Evolutionary conservation across 75 land plant genomes (phyloP).

Genomic region (Picea glauca): DNA sequence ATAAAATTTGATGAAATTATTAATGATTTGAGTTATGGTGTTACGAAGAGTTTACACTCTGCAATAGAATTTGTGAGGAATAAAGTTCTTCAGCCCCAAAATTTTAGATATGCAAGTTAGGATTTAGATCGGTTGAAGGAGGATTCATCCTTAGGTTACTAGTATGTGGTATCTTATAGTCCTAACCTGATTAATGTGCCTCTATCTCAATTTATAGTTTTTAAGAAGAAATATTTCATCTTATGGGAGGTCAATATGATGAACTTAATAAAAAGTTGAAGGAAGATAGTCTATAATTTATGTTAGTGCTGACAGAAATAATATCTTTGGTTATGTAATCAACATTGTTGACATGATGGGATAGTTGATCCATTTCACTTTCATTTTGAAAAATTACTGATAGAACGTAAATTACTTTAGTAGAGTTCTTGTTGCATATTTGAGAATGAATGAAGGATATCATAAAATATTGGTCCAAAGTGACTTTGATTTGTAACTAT

Average conservation of each 20-base stretch:
- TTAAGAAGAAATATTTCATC: slow-evolving; percentile 83
- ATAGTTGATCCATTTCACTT: no score
- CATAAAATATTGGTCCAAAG: no score
- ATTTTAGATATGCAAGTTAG: slow-evolving; percentile 84
- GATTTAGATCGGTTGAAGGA: no score
- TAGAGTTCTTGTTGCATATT: no score
- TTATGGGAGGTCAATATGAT: slow-evolving; percentile 91
- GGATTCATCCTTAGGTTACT: slow-evolving; percentile 68
- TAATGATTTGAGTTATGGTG: slow-evolving; percentile 65
- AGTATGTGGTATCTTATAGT: slow-evolving; percentile 88
- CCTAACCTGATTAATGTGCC: slow-evolving; percentile 44
- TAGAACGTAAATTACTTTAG: no score
- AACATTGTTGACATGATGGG: no score
- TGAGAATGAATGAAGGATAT: no score
- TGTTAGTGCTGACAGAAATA: neutral
- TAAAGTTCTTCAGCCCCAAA: slow-evolving; percentile 38
- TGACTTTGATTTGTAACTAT: no score
- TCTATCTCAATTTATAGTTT: slow-evolving; percentile 37
- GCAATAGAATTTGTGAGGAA: slow-evolving; percentile 49
- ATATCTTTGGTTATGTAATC: neutral
- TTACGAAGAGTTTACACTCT: slow-evolving; percentile 47
- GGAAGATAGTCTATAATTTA: slow-evolving; percentile 24
- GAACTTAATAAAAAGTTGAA: slow-evolving; percentile 57
- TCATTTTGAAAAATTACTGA: no score
- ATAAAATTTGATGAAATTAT: no score